phyloP scores from a whole-genome alignment of 257 asterid genomes.

The Cinchona pubescens region DNA sequence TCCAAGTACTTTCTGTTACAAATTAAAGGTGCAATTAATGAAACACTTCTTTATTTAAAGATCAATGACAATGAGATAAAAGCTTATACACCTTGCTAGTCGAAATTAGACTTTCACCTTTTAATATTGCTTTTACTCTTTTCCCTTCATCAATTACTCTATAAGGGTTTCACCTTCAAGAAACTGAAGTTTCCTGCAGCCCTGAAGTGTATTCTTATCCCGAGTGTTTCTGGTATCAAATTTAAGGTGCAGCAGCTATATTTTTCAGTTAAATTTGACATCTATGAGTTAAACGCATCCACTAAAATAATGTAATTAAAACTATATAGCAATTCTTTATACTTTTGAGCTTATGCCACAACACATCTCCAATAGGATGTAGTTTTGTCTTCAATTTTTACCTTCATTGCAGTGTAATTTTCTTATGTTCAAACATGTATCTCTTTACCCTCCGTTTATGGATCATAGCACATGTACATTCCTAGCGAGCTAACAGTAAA shows the following conservation, averaged over 20 bases:
- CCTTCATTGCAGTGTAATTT: neutral
- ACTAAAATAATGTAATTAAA: neutral
- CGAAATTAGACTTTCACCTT: neutral
- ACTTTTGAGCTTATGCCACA: neutral
- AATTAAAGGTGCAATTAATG: neutral
- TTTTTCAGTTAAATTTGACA: no score
- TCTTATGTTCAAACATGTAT: neutral
- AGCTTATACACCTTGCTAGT: no score
- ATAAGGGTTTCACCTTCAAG: neutral
- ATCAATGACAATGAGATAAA: neutral
- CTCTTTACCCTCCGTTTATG: neutral
- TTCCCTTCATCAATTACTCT: neutral
- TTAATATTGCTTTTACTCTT: neutral
- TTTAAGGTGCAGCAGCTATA: neutral
- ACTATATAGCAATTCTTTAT: no score
- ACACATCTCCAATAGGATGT: neutral
- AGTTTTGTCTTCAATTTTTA: no score
- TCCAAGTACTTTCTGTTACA: neutral
- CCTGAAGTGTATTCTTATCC: neutral
- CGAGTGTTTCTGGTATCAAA: neutral
- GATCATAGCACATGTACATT: no score
- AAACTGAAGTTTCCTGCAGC: neutral
- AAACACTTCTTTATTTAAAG: neutral
- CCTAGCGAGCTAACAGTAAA: neutral
- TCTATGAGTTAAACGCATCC: neutral